A percentile compares a stretch with the other conserved stretches of the same genome.
Evolutionary conservation across 345 rosid species (phyloP).

Genomic region (Gossypium mustelinum): DNA sequence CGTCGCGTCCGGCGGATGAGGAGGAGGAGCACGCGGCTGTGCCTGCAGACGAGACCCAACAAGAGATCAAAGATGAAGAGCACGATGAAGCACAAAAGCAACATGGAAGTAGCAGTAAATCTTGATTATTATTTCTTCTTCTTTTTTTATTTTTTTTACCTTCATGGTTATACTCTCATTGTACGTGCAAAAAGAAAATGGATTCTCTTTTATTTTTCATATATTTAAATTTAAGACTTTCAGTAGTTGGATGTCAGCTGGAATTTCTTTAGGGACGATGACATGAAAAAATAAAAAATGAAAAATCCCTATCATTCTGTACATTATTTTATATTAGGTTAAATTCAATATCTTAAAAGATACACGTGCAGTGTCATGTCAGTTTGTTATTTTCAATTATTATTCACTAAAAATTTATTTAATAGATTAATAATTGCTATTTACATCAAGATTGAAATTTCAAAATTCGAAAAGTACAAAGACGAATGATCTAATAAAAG

Average conservation of each 20-base stretch:
- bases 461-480: accelerated
- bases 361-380: too few species aligned
- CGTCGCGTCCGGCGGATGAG: slow-evolving; percentile 19
- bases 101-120: slow-evolving; percentile 20
- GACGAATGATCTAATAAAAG: too few species aligned
- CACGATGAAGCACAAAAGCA: slow-evolving; percentile 21
- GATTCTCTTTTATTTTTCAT: not conserved
- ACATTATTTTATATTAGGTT: too few species aligned
- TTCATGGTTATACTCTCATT: slow-evolving; percentile 12
- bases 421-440: too few species aligned
- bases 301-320: too few species aligned
- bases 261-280: too few species aligned
- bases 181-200: not conserved
- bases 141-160: not conserved
- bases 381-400: too few species aligned
- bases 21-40: slow-evolving; percentile 22
- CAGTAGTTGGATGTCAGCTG: too few species aligned
- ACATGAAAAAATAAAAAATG: too few species aligned
- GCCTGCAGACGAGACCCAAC: slow-evolving; percentile 24
- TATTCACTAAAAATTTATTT: too few species aligned
- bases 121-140: slow-evolving; percentile 10
- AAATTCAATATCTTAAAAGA: too few species aligned
- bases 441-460: accelerated
- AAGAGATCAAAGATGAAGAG: slow-evolving; percentile 29
- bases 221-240: too few species aligned